Conservation (phyloP, 2,329 filamentous ascomycete species). For the Exophiala viscosa region DNA sequence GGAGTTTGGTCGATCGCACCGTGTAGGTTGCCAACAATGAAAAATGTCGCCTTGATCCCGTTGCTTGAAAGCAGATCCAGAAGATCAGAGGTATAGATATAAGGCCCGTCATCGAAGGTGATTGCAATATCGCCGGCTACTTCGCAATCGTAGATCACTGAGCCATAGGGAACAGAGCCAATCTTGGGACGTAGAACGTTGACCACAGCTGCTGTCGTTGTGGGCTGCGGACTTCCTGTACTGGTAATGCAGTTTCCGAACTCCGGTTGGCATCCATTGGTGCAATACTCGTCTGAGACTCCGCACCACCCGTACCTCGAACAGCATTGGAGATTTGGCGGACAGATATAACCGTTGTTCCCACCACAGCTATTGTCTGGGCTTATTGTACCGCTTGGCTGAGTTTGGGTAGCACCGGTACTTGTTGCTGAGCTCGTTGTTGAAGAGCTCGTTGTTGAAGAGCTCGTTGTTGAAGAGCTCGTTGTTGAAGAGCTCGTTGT, state of each 20-base stretch:
- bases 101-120: constrained; percentile 66
- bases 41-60: constrained; percentile 64
- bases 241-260: not conserved
- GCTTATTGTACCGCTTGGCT: not conserved
- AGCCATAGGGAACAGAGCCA: constrained; percentile 36
- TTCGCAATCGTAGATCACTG: constrained; percentile 39
- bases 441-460: not conserved
- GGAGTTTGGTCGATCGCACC: constrained; percentile 39
- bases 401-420: not conserved
- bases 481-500: not conserved
- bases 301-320: constrained; percentile 13
- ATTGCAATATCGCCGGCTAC: constrained; percentile 59
- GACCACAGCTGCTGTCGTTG: not conserved
- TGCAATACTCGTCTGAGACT: constrained; percentile 17
- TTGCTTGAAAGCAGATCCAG: constrained; percentile 59
- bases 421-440: not conserved
- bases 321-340: constrained; percentile 10
- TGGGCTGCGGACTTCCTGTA: not conserved
- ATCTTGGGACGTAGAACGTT: not conserved
- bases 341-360: not conserved
- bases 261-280: constrained; percentile 19
- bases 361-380: not conserved
- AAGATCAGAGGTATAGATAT: constrained; percentile 57
- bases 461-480: not conserved
- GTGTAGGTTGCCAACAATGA: constrained; percentile 52